Conservation (phyloP, 1,284 basidiomycete genomes). For the Malassezia vespertilionis region DNA sequence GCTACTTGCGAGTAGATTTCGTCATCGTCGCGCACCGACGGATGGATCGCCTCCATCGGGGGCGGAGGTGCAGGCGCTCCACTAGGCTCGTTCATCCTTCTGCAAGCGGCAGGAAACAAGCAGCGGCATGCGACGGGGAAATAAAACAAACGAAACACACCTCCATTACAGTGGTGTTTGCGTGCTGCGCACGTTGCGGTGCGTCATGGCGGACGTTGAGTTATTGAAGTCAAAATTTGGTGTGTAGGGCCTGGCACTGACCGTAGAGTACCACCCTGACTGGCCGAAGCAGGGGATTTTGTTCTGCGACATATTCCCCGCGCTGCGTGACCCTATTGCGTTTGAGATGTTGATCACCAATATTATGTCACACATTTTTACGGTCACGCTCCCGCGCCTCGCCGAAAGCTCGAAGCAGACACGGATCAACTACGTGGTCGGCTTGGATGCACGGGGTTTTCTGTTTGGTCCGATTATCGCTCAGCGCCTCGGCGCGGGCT, state of each 20-base stretch:
- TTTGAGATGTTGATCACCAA: conserved; percentile 70
- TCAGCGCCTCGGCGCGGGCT: conserved; percentile 77
- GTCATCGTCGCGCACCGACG: conserved; percentile 1
- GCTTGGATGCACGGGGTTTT: conserved; percentile 91
- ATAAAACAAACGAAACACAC: conserved; percentile 2
- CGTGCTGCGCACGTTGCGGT: neutral
- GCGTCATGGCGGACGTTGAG: conserved; percentile 18
- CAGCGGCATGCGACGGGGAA: neutral
- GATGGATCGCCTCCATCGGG: conserved; percentile 16
- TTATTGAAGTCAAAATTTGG: conserved; percentile 19
- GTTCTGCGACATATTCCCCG: conserved; percentile 47
- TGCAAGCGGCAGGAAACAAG: conserved; percentile 3
- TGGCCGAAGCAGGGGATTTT: conserved; percentile 45
- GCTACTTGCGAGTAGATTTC: neutral
- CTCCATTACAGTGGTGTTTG: neutral
- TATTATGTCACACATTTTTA: conserved; percentile 73
- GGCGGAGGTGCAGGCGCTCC: conserved; percentile 8
- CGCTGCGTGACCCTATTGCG: conserved; percentile 43
- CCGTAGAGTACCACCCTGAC: conserved; percentile 38
- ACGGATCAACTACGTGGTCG: conserved; percentile 79
- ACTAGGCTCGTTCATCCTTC: conserved; percentile 12
- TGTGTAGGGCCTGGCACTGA: conserved; percentile 6
- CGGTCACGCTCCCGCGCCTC: conserved; percentile 56
- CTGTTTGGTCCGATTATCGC: conserved; percentile 87
- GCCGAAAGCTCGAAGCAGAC: conserved; percentile 49